These are phyloP conservation scores for Podila horticola DNA, from an alignment of 192 early-diverging fungal genomes.

Conservation along the genomic window DNA sequence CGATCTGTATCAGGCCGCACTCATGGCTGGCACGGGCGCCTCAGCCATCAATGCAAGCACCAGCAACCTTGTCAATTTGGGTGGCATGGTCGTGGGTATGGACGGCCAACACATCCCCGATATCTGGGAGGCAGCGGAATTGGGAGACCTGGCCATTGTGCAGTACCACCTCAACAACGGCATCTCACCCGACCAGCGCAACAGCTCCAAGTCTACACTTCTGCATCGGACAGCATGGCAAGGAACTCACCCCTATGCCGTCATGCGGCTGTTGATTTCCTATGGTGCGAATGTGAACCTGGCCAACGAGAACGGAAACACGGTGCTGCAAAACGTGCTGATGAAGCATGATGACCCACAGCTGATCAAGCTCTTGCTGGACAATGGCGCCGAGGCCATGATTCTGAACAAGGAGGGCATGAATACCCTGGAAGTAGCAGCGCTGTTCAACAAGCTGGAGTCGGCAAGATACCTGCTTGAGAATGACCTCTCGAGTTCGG, in stretches of 20 bases:
- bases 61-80: background rate
- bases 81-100: background rate
- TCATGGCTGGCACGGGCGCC: background rate
- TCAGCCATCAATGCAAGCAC: background rate
- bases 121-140: constrained; percentile 24
- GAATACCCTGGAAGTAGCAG: constrained; percentile 18
- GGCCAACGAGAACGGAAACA: constrained; percentile 26
- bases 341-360: constrained; percentile 29
- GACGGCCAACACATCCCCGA: constrained; percentile 14
- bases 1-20: background rate
- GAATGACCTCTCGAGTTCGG: constrained; percentile 10
- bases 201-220: constrained; percentile 14
- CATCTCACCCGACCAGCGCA: constrained; percentile 19
- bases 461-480: constrained; percentile 13
- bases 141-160: constrained; percentile 12
- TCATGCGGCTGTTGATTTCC: constrained; percentile 15
- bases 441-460: constrained; percentile 15
- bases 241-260: constrained; percentile 3
- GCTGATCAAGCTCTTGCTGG: constrained; percentile 18
- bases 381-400: constrained; percentile 19
- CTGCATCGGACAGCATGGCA: constrained; percentile 24
- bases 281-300: constrained; percentile 25
- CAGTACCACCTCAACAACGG: constrained; percentile 17
- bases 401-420: constrained; percentile 25
- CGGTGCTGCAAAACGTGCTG: constrained; percentile 20